Evolutionary conservation across 1,284 basidiomycete species (phyloP).

Genomic region (Apiotrichum porosum): DNA sequence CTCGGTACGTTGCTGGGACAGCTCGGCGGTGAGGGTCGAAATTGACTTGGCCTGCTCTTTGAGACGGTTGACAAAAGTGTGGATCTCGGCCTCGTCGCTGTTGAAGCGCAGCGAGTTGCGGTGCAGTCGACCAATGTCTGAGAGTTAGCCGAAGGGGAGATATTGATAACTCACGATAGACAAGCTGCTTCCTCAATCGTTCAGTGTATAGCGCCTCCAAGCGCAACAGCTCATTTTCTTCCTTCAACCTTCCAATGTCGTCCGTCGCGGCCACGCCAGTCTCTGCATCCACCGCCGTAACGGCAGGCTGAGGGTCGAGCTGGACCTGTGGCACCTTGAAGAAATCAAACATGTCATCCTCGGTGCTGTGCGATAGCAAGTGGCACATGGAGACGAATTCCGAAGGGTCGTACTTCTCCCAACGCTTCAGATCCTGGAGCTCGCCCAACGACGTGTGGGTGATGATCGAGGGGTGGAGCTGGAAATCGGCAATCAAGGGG

Average conservation of each 20-base stretch:
- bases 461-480: conserved; percentile 39
- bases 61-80: conserved; percentile 42
- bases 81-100: conserved; percentile 44
- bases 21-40: conserved; percentile 30
- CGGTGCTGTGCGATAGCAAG: conserved; percentile 34
- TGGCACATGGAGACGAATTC: conserved; percentile 38
- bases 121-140: conserved; percentile 43
- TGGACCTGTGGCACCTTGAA: conserved; percentile 14
- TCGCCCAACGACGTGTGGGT: conserved; percentile 39
- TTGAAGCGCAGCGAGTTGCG: conserved; percentile 38
- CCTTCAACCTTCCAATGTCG: conserved; percentile 12
- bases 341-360: conserved; percentile 25
- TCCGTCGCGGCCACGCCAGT: conserved; percentile 1
- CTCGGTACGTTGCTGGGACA: conserved; percentile 31
- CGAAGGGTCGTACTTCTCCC: conserved; percentile 40
- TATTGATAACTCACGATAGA: conserved; percentile 32
- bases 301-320: conserved; percentile 1
- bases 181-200: conserved; percentile 34
- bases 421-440: conserved; percentile 37
- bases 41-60: conserved; percentile 42
- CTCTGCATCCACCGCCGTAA: conserved; percentile 4
- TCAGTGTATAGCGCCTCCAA: conserved; percentile 34
- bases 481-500: conserved; percentile 38
- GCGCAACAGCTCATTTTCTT: conserved; percentile 36
- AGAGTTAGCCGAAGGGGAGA: neutral